Base-by-base conservation (phyloP, 345 rosid genomes). In the Arabidopsis suecica region DNA sequence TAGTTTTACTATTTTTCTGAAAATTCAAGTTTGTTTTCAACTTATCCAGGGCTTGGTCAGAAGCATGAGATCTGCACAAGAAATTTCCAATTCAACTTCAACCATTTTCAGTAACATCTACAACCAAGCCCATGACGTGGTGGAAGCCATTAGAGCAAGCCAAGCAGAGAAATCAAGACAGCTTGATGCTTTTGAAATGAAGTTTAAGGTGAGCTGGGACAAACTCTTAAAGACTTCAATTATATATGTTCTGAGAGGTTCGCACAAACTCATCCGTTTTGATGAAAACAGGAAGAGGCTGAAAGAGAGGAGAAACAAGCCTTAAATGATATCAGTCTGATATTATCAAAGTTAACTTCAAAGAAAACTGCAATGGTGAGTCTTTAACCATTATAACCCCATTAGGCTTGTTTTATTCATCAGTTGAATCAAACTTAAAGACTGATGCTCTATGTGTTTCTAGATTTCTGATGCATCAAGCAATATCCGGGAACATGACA, bases 271-370 rank as follows among this genome's bases (percentile, higher is more conserved):
- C 28, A 16, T 56, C 18, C 28, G 14, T 68, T 40, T 42, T 70
- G 38, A 38, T 32, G 36, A 62, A 76, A 78, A 86, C 89, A 91
- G 97, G 92, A 88, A 76, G 91, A 88, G 76, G 88, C 92, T 14
- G 89, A 79, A 14, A 86, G 75, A 79, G 98, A 91, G 71, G 89
- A 91, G 82, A 83, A 88, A 61, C 88, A 79, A 76, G 95, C 97
- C 30, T 58, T 91, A 78, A 71, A 82, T 74, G 86, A 86, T 59
- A 88, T 94, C 72, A 74, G 91, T 10, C 45, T 67, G 61, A 89
- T 91, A 83, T 81, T 91, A 73, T 78, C 82, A 40, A 79, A 78
- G 71, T 79, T 91, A 84, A 88, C 91, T 62, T 82, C 86, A 32
- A 87, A 82, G 78, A 89, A 82, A 86, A 78, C 86, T 70, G 83